phyloP scores from a whole-genome alignment of 345 rosid genomes.

The Eucalyptus camaldulensis region DNA sequence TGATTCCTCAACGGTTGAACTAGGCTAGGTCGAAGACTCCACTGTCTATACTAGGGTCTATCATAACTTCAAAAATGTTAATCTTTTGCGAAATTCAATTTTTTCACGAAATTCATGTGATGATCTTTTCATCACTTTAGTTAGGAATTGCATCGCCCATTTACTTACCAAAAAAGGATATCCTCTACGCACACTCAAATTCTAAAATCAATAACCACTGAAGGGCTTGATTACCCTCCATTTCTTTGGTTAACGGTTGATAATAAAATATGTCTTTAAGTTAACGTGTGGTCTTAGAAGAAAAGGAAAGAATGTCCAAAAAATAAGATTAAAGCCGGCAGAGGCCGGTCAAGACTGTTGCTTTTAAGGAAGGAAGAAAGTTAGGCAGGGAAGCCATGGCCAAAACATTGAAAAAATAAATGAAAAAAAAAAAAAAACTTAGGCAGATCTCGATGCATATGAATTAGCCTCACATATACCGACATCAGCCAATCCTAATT shows the following conservation, averaged over 20 bases:
- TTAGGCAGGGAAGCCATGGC: neutral
- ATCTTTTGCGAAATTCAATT: too few relatives aligned
- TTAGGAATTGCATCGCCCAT: neutral
- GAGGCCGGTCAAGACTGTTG: neutral
- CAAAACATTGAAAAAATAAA: neutral
- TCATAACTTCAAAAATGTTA: too few relatives aligned
- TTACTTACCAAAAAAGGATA: neutral
- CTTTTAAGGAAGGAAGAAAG: neutral
- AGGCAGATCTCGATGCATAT: neutral
- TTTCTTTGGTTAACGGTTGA: neutral
- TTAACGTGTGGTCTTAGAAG: neutral
- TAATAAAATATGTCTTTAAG: neutral
- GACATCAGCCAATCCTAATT: neutral
- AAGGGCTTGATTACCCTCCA: neutral
- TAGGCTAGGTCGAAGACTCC: rapidly evolving
- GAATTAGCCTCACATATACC: neutral
- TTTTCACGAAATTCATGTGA: neutral
- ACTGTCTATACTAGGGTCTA: neutral
- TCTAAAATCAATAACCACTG: neutral
- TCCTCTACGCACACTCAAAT: neutral
- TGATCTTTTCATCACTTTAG: neutral
- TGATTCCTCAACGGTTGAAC: neutral
- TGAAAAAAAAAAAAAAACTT: neutral
- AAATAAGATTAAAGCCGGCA: neutral
- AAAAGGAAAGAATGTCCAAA: neutral